Base-by-base conservation (phyloP, 805 yeast species). In the Cephaloascus albidus region DNA sequence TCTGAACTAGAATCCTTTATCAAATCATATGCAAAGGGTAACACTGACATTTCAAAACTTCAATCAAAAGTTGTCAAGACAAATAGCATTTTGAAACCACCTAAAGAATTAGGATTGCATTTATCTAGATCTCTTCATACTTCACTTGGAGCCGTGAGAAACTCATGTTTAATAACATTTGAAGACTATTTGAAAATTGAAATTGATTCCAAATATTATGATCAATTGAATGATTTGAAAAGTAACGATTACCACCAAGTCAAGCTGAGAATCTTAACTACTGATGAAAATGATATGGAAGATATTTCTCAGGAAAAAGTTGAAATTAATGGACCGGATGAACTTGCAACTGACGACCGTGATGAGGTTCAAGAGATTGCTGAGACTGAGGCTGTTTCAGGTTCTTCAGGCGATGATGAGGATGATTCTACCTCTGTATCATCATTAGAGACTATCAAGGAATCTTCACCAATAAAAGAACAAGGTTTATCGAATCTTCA, bases 111-210 rank as follows among this genome's bases (percentile, higher is more conserved):
- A 37, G 74, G 85, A 0, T 61, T 90, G n/a, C 97, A 90, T 55
- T 60, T 93, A 33, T 86, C 96, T 8, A 68, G 97, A 49, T 89
- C 97, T 0, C 72, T 83, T 33, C 88, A 73, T 53, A 70, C 76
- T 37, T 86, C 84, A 6, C 75, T 75, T 33, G 74, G 71, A 15
- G 74, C 84, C 2, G 69, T 80, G 6, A 73, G 96, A 48, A 89
- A 86, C 58, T 64, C 85, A 8, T 85, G 95, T 56, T 65, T 76
- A 39, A 87, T 87, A 4, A 55, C 63, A 6, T 82, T 84, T 49
- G 77, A 74, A 10, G 89, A 82, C 47, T 52, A 51, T 15, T 48
- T 76, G 48, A 49, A 63, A n/a, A 47, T 81, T 41, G 61, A 66
- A 12, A 68, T 81, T 30, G 75, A 78, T 35, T 56, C 57, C 31